Conservation (phyloP, 345 rosid genomes). For the Rhodomyrtus tomentosa region DNA sequence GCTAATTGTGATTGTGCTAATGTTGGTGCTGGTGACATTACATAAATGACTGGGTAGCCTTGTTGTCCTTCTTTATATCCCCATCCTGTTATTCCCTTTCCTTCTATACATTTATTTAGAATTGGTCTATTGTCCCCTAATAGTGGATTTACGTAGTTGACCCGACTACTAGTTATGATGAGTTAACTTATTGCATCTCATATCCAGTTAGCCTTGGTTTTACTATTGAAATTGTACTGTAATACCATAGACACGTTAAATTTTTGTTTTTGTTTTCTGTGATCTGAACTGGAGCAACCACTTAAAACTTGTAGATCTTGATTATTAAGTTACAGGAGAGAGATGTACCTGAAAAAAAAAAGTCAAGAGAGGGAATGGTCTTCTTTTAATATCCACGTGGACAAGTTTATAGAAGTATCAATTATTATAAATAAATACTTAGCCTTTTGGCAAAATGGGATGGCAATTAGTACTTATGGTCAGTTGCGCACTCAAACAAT, state of each 20-base stretch:
- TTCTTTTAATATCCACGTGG: not conserved
- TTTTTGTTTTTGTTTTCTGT: not conserved
- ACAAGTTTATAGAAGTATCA: not conserved
- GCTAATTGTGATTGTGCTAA: not conserved
- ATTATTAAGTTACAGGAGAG: not conserved
- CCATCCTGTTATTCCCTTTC: not conserved
- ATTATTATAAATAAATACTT: not conserved
- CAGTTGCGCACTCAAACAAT: not conserved
- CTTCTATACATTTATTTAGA: not conserved
- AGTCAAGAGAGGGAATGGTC: not conserved
- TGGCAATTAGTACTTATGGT: not conserved
- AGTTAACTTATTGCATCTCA: not conserved
- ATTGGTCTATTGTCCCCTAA: not conserved
- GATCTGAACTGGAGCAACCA: not conserved
- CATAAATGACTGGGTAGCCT: not conserved
- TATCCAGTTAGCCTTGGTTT: not conserved
- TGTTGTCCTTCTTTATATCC: not conserved
- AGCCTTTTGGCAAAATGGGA: not conserved
- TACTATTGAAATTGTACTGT: not conserved
- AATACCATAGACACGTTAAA: not conserved
- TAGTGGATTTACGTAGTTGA: not conserved
- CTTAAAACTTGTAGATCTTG: not conserved
- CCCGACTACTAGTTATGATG: not conserved
- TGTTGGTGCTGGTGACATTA: not conserved
- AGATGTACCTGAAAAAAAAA: not conserved